A percentile compares a stretch with the other conserved stretches of the same genome.
These are phyloP conservation scores for Fusarium scirpi DNA, from an alignment of 2,329 filamentous ascomycete genomes.

Conservation along the genomic window DNA sequence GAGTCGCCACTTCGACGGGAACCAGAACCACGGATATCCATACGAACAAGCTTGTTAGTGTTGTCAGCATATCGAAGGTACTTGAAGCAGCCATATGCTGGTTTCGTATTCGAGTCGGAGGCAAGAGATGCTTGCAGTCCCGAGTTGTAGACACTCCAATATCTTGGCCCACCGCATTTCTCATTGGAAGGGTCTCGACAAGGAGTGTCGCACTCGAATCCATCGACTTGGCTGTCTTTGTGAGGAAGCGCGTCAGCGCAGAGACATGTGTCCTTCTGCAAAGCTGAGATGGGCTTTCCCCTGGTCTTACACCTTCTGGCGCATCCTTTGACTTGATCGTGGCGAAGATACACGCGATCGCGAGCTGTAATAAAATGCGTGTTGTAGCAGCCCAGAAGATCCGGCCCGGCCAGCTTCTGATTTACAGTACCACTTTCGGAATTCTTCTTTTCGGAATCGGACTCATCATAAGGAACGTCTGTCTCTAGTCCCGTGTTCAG, in stretches of 20 bases:
- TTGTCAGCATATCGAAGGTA: neutral
- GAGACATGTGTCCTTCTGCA: neutral
- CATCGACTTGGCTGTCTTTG: neutral
- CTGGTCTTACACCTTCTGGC: neutral
- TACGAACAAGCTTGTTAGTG: neutral
- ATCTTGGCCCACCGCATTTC: neutral
- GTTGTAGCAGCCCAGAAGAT: neutral
- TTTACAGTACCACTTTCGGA: accelerated
- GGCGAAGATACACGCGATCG: neutral
- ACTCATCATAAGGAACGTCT: neutral
- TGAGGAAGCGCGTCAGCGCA: neutral
- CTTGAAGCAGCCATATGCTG: constrained; percentile 1
- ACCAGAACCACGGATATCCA: neutral
- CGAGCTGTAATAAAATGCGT: neutral
- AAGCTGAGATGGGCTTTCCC: neutral
- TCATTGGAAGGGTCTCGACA: neutral
- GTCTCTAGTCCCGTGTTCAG: neutral
- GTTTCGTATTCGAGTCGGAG: neutral
- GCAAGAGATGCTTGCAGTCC: neutral
- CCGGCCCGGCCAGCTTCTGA: accelerated
- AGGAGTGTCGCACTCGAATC: neutral
- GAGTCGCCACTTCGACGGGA: neutral
- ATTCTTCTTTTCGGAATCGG: neutral
- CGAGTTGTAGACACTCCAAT: neutral
- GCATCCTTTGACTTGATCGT: neutral